Evolutionary conservation across 1,284 basidiomycete genomes (phyloP), one percentile per base, ranked within the genome.

Genomic region (Trichosporon sp.): DNA sequence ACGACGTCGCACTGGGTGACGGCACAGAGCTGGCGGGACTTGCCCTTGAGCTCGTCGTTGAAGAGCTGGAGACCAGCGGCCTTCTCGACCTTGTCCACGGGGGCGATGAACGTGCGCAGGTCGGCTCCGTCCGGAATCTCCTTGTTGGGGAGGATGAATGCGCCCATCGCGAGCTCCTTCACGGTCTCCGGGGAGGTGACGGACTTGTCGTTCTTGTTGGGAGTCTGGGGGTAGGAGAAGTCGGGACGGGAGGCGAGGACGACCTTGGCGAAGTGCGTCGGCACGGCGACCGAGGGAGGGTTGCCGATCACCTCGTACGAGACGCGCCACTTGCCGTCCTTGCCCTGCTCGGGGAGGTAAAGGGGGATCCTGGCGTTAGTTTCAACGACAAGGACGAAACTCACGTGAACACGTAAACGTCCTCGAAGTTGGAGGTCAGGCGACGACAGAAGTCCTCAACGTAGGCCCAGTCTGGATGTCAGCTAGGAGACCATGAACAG

Each of bases 261-360:
- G 37, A 98, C 95, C 84, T 98, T 99, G 40, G 96, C 96, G 83
- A 99, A 99, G 82, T 99, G 97, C 4, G 97, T 99, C 0, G 97
- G 97, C 6, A 99, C 97, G 40, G 92, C 87, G 68, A 98, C 87
- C 78, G 91, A 92, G 3, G 94, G 94, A 31, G 94, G 95, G 43
- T 88, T 89, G 0, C 96, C 97, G 75, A 98, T 98, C 54, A 99
- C 92, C 87, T 97, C 94, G 81, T 97, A 90, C 1, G 88, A 90
- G 92, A 98, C 92, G 69, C 93, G 89, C 90, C 91, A 98, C 86
- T 96, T 98, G 8, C 95, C 95, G 80, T 98, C 95, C 0, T 88
- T 77, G 8, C 92, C 90, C 69, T 89, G 88, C 65, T 89, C 90
- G 1, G 97, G 97, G 11, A 99, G 89, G 85, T 99, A 99, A n/a